Percentiles rank a stretch among this genome's conserved stretches.
Conservation (phyloP, 768 basidiomycete species). For the Austroboletus eburneus region DNA sequence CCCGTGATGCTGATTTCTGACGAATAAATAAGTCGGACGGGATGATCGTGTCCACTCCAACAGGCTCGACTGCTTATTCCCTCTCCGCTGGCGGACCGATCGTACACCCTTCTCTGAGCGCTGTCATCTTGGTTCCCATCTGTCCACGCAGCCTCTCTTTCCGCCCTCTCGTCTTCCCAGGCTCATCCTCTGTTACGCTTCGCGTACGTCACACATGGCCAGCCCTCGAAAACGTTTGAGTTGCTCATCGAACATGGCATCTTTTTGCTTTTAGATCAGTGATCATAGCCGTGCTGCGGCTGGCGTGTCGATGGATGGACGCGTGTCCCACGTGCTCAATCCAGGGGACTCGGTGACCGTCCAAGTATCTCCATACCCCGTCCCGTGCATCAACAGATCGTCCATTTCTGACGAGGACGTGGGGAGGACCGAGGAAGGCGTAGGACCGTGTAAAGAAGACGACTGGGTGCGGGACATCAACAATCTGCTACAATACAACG, state of each 20-base stretch:
- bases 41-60: slow-evolving; percentile 91
- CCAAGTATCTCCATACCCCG: slow-evolving; percentile 80
- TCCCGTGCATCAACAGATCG: slow-evolving; percentile 89
- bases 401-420: slow-evolving; percentile 57
- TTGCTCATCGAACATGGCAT: background rate
- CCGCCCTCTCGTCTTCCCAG: slow-evolving; percentile 86
- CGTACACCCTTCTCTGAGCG: slow-evolving; percentile 87
- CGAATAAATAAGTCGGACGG: slow-evolving; percentile 70
- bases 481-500: slow-evolving; percentile 90
- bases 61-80: slow-evolving; percentile 95
- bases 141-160: slow-evolving; percentile 92
- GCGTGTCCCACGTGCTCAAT: slow-evolving; percentile 74
- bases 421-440: slow-evolving; percentile 54
- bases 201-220: slow-evolving; percentile 45
- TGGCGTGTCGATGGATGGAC: slow-evolving; percentile 92
- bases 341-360: slow-evolving; percentile 86
- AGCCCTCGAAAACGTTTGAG: slow-evolving; percentile 1
- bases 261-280: slow-evolving; percentile 55
- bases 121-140: slow-evolving; percentile 92
- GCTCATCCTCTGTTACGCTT: slow-evolving; percentile 69
- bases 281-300: slow-evolving; percentile 81
- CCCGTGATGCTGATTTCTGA: slow-evolving; percentile 5
- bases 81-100: slow-evolving; percentile 95
- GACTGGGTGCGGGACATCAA: slow-evolving; percentile 99
- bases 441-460: slow-evolving; percentile 76